These are phyloP conservation scores for Trypanosoma melophagium DNA, from an alignment of 208 protist species.

Conservation along the genomic window DNA sequence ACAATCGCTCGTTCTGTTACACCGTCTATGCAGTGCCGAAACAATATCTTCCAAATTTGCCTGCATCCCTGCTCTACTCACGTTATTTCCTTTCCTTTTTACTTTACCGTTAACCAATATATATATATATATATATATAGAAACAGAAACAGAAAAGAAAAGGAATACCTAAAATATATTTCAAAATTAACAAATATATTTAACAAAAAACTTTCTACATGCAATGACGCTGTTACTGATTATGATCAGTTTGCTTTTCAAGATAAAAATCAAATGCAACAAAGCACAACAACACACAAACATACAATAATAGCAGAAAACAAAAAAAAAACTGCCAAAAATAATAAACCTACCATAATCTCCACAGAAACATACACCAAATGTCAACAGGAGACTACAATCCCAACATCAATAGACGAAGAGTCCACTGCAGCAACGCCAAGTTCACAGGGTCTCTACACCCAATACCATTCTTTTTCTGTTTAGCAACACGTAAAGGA, in stretches of 20 bases:
- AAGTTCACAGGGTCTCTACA: conserved; percentile 27
- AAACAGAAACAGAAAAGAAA: conserved; percentile 3
- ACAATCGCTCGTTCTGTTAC: not conserved
- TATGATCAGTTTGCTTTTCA: no score
- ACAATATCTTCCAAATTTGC: conserved; percentile 26
- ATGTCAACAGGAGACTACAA: no score
- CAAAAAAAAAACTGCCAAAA: no score
- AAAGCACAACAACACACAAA: no score
- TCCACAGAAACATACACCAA: no score
- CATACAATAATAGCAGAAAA: no score
- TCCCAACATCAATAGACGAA: no score
- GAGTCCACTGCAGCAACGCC: conserved; percentile 9
- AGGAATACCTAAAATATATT: conserved; percentile 2
- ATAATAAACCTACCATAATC: no score
- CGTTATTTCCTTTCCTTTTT: not conserved
- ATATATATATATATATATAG: conserved; percentile 1
- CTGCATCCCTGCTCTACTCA: not conserved
- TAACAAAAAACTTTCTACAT: no score
- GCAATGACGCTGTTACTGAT: no score
- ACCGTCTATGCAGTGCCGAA: conserved; percentile 13
- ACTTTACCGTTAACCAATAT: not conserved
- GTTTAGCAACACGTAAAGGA: no score
- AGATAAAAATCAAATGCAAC: no score
- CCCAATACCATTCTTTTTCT: not conserved
- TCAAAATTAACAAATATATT: not conserved